Percentiles rank a stretch among this genome's conserved stretches.
These are phyloP conservation scores for Scheffersomyces titani DNA, from an alignment of 1,139 yeast genomes.

Conservation along the genomic window DNA sequence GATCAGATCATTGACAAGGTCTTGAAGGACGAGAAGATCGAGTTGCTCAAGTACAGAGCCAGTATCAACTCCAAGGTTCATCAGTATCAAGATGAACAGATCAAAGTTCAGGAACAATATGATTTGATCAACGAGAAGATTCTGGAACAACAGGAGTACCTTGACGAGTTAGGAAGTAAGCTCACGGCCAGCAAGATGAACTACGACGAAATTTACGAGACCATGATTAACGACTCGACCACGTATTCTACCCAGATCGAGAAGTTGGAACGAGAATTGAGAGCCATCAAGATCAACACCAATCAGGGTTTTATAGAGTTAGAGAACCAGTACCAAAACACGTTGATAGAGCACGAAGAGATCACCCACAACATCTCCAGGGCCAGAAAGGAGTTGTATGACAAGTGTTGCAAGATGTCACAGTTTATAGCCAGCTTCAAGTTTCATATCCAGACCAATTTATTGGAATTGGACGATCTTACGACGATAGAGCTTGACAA, in stretches of 20 bases:
- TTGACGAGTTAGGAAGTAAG: conserved; percentile 62
- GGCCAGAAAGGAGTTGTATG: conserved; percentile 51
- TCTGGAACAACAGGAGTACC: conserved; percentile 55
- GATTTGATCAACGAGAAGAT: conserved; percentile 58
- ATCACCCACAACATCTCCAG: conserved; percentile 47
- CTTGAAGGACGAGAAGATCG: conserved; percentile 37
- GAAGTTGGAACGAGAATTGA: conserved; percentile 61
- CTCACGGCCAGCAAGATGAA: conserved; percentile 54
- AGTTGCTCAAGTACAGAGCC: conserved; percentile 48
- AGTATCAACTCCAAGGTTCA: conserved; percentile 51
- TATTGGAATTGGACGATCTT: conserved; percentile 56
- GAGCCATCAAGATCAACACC: conserved; percentile 51
- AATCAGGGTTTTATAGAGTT: conserved; percentile 57
- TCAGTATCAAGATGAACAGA: conserved; percentile 58
- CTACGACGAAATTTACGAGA: conserved; percentile 59
- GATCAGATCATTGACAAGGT: conserved; percentile 32
- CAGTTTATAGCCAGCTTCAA: conserved; percentile 65
- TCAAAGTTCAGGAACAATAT: conserved; percentile 58
- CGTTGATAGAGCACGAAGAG: conserved; percentile 57
- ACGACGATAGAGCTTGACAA: conserved; percentile 39
- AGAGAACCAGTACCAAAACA: conserved; percentile 57
- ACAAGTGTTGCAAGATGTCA: conserved; percentile 57
- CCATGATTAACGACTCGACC: conserved; percentile 55
- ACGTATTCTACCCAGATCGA: conserved; percentile 66
- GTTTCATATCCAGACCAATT: conserved; percentile 58